Percentiles rank a stretch among this genome's conserved stretches.
phyloP scores from a whole-genome alignment of 2,329 filamentous ascomycete genomes.

The Stagonosporopsis rhizophila region DNA sequence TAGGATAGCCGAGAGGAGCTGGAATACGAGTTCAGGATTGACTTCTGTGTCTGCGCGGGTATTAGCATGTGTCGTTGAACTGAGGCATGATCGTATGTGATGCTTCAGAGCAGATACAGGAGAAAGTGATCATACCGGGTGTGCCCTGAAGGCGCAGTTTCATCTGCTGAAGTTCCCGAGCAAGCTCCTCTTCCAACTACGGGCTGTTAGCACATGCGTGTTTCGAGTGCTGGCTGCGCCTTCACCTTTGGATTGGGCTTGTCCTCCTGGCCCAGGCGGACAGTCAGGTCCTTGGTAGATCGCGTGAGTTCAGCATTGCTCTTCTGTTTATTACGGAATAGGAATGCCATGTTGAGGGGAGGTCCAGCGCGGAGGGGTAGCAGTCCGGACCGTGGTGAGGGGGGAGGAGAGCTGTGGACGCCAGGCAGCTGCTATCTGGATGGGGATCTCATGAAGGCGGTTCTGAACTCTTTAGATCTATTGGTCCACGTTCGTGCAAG shows the following conservation, averaged over 20 bases:
- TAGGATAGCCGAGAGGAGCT: conserved; percentile 83
- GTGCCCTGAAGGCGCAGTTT: conserved; percentile 93
- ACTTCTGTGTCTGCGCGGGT: conserved; percentile 77
- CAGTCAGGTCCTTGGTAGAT: conserved; percentile 68
- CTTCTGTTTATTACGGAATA: conserved; percentile 70
- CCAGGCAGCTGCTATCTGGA: conserved; percentile 43
- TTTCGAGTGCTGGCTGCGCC: conserved; percentile 8
- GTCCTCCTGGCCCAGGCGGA: conserved; percentile 64
- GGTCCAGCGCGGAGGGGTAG: conserved; percentile 73
- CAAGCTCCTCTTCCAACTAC: conserved; percentile 83
- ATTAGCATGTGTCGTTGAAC: background rate
- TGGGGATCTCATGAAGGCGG: conserved; percentile 41
- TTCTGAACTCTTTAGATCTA: conserved; percentile 13
- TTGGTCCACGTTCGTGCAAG: conserved; percentile 5
- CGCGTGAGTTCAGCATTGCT: conserved; percentile 67
- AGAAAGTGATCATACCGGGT: conserved; percentile 66
- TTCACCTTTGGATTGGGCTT: conserved; percentile 64
- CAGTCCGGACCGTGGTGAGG: conserved; percentile 46
- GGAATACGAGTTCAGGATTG: conserved; percentile 84
- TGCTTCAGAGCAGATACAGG: background rate
- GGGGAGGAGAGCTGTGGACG: conserved; percentile 32
- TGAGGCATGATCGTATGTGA: background rate
- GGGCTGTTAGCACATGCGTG: conserved; percentile 25
- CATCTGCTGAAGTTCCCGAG: conserved; percentile 86
- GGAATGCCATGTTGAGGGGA: conserved; percentile 67